phyloP scores from a whole-genome alignment of 805 yeast genomes.

The Saccharomycodes ludwigii region DNA sequence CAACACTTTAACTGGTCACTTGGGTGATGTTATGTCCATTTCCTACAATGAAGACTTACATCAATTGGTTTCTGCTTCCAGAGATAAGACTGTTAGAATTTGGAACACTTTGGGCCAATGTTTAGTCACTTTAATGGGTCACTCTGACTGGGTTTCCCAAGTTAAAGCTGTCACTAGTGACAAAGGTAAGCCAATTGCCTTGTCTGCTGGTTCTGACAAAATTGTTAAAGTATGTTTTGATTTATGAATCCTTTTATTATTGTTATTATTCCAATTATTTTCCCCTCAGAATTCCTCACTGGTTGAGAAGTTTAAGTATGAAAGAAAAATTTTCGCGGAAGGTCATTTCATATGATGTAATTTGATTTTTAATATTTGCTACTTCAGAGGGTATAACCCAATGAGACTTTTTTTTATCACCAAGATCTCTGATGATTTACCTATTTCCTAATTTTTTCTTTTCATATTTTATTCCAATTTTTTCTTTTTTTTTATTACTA shows the following conservation, averaged over 20 bases:
- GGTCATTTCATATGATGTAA: conserved; percentile 49
- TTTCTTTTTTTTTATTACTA: no score
- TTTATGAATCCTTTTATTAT: no score
- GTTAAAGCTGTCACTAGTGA: conserved; percentile 71
- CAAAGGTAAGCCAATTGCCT: conserved; percentile 55
- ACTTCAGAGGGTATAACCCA: conserved; percentile 81
- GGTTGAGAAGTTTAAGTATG: no score
- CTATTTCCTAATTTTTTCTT: no score
- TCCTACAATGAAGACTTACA: conserved; percentile 93
- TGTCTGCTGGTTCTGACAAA: conserved; percentile 99
- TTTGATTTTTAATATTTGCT: conserved; percentile 70
- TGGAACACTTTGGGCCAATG: conserved; percentile 99
- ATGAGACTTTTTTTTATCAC: conserved; percentile 95
- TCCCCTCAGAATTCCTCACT: neutral
- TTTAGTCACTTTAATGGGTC: conserved; percentile 87
- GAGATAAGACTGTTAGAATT: conserved; percentile 97
- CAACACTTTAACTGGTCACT: conserved; percentile 96
- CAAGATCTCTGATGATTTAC: conserved; percentile 88
- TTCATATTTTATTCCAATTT: no score
- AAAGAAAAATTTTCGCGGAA: neutral
- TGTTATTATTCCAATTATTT: no score
- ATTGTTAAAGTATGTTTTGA: conserved; percentile 86
- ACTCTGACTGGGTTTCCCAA: conserved; percentile 98
- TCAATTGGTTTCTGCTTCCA: conserved; percentile 96
- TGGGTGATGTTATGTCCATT: conserved; percentile 92